Conservation (phyloP, 352 stramenopile species). For the Pythium aristosporum region DNA sequence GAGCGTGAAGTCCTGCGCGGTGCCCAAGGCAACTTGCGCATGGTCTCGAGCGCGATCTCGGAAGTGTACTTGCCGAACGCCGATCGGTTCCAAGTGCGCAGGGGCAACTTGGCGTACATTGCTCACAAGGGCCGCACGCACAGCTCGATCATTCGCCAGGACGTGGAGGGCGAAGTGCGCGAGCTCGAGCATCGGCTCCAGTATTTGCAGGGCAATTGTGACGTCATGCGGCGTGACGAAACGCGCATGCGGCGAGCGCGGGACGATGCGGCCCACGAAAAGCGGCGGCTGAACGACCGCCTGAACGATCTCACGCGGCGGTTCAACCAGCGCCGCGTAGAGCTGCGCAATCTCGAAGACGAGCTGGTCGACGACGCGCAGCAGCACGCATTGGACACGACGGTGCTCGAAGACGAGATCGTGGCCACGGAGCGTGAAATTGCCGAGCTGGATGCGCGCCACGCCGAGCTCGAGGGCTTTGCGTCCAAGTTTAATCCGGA, state of each 20-base stretch:
- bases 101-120: conserved; percentile 80
- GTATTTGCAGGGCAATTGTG: conserved; percentile 44
- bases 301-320: conserved; percentile 56
- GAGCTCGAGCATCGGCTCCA: conserved; percentile 56
- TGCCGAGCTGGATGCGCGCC: conserved; percentile 32
- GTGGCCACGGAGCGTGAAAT: conserved; percentile 50
- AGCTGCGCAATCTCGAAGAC: conserved; percentile 67
- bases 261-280: conserved; percentile 41
- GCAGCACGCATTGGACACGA: conserved; percentile 67
- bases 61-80: conserved; percentile 72
- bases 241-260: conserved; percentile 39
- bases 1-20: conserved; percentile 57
- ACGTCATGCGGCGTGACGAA: conserved; percentile 58
- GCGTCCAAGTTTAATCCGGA: conserved; percentile 69
- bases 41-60: conserved; percentile 53
- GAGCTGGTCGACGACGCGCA: conserved; percentile 64
- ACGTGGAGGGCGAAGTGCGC: conserved; percentile 61
- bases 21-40: conserved; percentile 55
- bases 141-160: conserved; percentile 73
- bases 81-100: conserved; percentile 78
- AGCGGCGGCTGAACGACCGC: conserved; percentile 43
- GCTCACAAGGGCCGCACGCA: conserved; percentile 61
- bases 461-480: conserved; percentile 55
- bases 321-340: conserved; percentile 52
- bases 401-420: conserved; percentile 74